Conservation (phyloP, 495 filamentous ascomycete genomes). For the Xylona heveae region DNA sequence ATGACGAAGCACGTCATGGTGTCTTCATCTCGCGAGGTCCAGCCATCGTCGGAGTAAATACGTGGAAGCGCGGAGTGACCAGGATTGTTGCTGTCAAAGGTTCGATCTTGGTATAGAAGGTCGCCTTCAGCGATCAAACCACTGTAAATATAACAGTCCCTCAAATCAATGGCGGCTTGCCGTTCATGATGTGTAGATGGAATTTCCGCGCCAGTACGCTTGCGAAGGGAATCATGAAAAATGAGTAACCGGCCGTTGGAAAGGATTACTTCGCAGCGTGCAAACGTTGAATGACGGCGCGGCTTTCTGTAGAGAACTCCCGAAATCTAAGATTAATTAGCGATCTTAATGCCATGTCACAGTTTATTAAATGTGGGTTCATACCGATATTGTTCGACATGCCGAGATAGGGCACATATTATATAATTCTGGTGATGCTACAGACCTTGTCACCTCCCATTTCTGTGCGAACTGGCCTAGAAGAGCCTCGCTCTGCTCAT, state of each 20-base stretch:
- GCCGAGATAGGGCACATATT: constrained; percentile 46
- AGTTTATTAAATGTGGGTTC: neutral
- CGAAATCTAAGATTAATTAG: constrained; percentile 23
- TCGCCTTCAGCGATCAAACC: constrained; percentile 46
- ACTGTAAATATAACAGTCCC: constrained; percentile 52
- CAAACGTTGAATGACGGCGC: constrained; percentile 39
- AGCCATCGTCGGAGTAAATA: constrained; percentile 40
- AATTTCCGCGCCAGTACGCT: constrained; percentile 31
- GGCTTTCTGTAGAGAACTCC: constrained; percentile 48
- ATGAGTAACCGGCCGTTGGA: constrained; percentile 39
- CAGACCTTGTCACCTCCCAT: constrained; percentile 50
- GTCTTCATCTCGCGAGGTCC: constrained; percentile 49
- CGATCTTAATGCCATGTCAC: constrained; percentile 1
- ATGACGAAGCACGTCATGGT: constrained; percentile 51
- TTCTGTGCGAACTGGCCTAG: constrained; percentile 49
- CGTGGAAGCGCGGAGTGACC: constrained; percentile 41
- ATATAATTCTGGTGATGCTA: constrained; percentile 42
- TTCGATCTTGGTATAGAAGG: constrained; percentile 44
- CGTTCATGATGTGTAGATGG: constrained; percentile 42
- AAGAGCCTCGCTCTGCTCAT: constrained; percentile 47
- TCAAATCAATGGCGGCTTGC: constrained; percentile 34
- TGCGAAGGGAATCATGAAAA: constrained; percentile 38
- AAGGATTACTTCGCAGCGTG: constrained; percentile 39
- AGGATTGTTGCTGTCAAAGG: constrained; percentile 45
- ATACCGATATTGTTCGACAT: constrained; percentile 41